Evolutionary conservation across 352 stramenopile genomes (phyloP).

Genomic region (Pythium insidiosum): DNA sequence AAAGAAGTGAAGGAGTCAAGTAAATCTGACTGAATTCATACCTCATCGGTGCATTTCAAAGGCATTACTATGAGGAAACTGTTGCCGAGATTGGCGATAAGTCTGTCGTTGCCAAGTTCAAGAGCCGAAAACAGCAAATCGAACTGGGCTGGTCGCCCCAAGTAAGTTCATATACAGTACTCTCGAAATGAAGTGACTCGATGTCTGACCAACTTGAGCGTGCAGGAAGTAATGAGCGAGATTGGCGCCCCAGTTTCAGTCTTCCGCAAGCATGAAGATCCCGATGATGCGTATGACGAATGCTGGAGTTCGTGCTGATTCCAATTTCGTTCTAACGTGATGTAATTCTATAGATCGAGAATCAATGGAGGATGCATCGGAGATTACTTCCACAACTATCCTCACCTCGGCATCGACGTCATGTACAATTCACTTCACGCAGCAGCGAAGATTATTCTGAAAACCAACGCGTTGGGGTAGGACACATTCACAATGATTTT

Average conservation of each 20-base stretch:
- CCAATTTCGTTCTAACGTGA: neutral
- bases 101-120: constrained; percentile 36
- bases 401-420: constrained; percentile 69
- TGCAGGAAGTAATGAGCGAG: constrained; percentile 67
- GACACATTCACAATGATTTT: too few relatives aligned
- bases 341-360: constrained; percentile 21
- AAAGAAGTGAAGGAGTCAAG: too few relatives aligned
- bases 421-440: constrained; percentile 68
- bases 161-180: constrained; percentile 16
- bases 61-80: constrained; percentile 72
- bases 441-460: constrained; percentile 71
- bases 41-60: too few relatives aligned
- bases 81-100: constrained; percentile 37
- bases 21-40: too few relatives aligned
- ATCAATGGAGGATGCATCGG: constrained; percentile 42
- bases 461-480: constrained; percentile 71
- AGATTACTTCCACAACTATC: constrained; percentile 86
- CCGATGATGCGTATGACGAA: constrained; percentile 44
- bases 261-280: constrained; percentile 69
- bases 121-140: constrained; percentile 52
- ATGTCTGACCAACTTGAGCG: neutral
- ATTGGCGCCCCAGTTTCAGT: constrained; percentile 66
- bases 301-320: neutral
- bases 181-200: neutral
- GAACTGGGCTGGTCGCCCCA: constrained; percentile 74